A percentile compares a stretch with the other conserved stretches of the same genome.
Conservation (phyloP, 2,329 filamentous ascomycete species). For the Xylogone sp. region DNA sequence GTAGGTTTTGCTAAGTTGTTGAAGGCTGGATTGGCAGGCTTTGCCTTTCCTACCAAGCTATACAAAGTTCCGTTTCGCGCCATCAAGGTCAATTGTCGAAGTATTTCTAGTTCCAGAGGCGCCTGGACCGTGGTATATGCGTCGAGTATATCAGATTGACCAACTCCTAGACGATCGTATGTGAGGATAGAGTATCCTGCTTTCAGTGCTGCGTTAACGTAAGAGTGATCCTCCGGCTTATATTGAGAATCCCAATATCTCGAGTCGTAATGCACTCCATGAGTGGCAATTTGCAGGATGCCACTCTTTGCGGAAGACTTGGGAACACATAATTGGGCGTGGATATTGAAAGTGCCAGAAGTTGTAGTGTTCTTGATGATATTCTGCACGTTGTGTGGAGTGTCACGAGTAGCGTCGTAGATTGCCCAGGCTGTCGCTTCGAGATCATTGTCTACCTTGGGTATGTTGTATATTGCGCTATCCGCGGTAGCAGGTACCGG, state of each 20-base stretch:
- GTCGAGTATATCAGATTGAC: slow-evolving; percentile 51
- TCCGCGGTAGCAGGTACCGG: slow-evolving; percentile 4
- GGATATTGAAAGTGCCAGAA: slow-evolving; percentile 7
- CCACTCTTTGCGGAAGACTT: slow-evolving; percentile 6
- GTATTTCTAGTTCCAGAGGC: slow-evolving; percentile 51
- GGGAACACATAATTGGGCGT: slow-evolving; percentile 8
- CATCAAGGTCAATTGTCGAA: slow-evolving; percentile 46
- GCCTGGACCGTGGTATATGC: slow-evolving; percentile 53
- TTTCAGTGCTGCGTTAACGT: slow-evolving; percentile 50
- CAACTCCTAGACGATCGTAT: slow-evolving; percentile 59
- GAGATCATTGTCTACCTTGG: slow-evolving; percentile 6
- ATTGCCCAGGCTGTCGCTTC: slow-evolving; percentile 7
- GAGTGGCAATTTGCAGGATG: slow-evolving; percentile 43
- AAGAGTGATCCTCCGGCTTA: slow-evolving; percentile 58
- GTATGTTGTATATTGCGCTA: slow-evolving; percentile 6
- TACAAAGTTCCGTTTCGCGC: slow-evolving; percentile 37
- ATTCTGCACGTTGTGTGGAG: slow-evolving; percentile 2
- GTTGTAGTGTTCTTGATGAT: slow-evolving; percentile 7
- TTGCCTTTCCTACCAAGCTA: slow-evolving; percentile 14
- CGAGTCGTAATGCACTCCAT: slow-evolving; percentile 48
- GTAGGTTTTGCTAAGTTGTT: slow-evolving; percentile 20
- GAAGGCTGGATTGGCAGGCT: slow-evolving; percentile 11
- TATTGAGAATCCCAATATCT: slow-evolving; percentile 58
- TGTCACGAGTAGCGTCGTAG: slow-evolving; percentile 6
- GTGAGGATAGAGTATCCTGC: slow-evolving; percentile 54